phyloP scores from a whole-genome alignment of 768 basidiomycete species.

The Lactarius sp. region DNA sequence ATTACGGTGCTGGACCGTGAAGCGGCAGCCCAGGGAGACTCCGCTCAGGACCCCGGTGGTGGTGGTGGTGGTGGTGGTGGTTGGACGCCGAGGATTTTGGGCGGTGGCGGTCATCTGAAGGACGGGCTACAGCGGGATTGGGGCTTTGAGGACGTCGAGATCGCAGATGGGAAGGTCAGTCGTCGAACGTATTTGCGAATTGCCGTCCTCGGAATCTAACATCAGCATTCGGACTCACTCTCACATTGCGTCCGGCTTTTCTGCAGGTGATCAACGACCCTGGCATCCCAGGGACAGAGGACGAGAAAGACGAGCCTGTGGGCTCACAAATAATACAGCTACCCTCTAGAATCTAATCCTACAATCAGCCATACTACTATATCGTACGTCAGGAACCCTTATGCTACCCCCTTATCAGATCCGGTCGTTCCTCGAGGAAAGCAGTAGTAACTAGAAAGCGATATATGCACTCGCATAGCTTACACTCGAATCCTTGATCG shows the following conservation, averaged over 20 bases:
- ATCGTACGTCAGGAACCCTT: background rate
- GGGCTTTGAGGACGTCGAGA: constrained; percentile 73
- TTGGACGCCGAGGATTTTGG: constrained; percentile 48
- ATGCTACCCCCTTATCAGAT: background rate
- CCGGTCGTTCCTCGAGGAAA: background rate
- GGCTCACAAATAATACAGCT: constrained; percentile 42
- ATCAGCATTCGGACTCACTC: background rate
- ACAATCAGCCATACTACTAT: background rate
- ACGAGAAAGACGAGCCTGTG: constrained; percentile 50
- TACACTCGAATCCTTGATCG: constrained; percentile 78
- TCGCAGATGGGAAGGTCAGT: constrained; percentile 56
- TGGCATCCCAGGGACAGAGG: constrained; percentile 64
- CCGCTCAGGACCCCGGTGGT: constrained; percentile 2
- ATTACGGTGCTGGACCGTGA: constrained; percentile 50
- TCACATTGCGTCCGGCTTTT: background rate
- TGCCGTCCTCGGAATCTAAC: background rate
- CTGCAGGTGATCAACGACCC: constrained; percentile 63
- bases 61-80: constrained; percentile 32
- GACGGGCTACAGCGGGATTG: constrained; percentile 63
- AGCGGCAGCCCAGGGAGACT: constrained; percentile 17
- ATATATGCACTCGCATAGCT: constrained; percentile 94
- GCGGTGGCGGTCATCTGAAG: constrained; percentile 53
- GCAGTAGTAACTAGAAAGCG: constrained; percentile 41
- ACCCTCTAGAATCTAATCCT: constrained; percentile 18
- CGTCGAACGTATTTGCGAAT: background rate